Conservation (phyloP, 2,329 filamentous ascomycete genomes). For the Pestalotiopsis sp. region DNA sequence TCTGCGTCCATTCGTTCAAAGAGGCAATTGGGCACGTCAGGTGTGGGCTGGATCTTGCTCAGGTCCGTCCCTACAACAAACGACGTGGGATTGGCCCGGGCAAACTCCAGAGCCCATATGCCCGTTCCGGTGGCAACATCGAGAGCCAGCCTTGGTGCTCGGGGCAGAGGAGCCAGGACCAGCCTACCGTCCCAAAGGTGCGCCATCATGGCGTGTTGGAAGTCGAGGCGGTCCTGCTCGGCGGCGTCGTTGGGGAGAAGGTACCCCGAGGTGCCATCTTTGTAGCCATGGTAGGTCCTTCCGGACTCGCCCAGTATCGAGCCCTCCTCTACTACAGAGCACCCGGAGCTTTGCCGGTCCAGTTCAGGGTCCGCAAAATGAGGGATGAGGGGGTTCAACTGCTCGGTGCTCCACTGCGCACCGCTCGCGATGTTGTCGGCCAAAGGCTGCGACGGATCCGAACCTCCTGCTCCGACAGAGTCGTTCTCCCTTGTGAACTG, state of each 20-base stretch:
- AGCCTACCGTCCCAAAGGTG: slow-evolving; percentile 7
- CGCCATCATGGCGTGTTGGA: slow-evolving; percentile 11
- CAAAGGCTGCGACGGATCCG: not conserved
- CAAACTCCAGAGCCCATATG: slow-evolving; percentile 10
- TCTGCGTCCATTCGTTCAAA: slow-evolving; percentile 8
- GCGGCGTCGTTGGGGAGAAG: slow-evolving; percentile 4
- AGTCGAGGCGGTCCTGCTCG: slow-evolving; percentile 11
- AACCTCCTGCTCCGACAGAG: not conserved
- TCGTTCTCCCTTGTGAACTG: not conserved
- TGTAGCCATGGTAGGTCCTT: slow-evolving; percentile 8
- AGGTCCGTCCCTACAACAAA: slow-evolving; percentile 10
- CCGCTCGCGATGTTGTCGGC: not conserved
- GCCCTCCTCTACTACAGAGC: not conserved
- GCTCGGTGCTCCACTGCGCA: slow-evolving; percentile 5
- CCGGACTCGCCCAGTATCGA: slow-evolving; percentile 6
- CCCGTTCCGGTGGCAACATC: slow-evolving; percentile 8
- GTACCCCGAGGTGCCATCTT: slow-evolving; percentile 2
- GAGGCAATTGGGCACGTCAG: slow-evolving; percentile 9
- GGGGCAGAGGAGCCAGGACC: not conserved
- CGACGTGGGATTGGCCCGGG: slow-evolving; percentile 11
- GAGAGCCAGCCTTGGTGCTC: slow-evolving; percentile 1
- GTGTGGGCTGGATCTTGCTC: slow-evolving; percentile 7
- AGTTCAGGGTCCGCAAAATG: slow-evolving; percentile 5
- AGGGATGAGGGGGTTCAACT: slow-evolving; percentile 1
- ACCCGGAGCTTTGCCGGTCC: not conserved